Conservation (phyloP, 129 eudicot species). For the Silybum marianum region DNA sequence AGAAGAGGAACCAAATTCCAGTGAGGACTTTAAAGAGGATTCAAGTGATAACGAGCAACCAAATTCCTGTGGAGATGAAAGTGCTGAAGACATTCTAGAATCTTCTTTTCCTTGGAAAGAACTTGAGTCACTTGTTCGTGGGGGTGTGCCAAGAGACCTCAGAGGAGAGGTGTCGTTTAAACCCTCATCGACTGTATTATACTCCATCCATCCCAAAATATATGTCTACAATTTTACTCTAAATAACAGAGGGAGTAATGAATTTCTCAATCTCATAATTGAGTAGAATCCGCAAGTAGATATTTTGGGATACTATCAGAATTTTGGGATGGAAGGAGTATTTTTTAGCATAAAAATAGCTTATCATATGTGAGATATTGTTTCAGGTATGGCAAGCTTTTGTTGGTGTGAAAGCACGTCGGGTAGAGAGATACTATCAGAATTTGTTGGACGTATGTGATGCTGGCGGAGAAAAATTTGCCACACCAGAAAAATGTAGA, state of each 20-base stretch:
- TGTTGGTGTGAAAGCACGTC: constrained; percentile 85
- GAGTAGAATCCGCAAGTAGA: not conserved
- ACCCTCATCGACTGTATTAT: not conserved
- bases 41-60: constrained; percentile 27
- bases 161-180: constrained; percentile 77
- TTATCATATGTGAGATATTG: constrained; percentile 21
- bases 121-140: constrained; percentile 86
- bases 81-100: constrained; percentile 28
- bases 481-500: constrained; percentile 65
- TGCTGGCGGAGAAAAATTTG: constrained; percentile 28
- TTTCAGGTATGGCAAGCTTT: constrained; percentile 96
- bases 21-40: constrained; percentile 43
- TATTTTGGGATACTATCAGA: too few species aligned
- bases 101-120: constrained; percentile 57
- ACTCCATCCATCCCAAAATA: not conserved
- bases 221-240: not conserved
- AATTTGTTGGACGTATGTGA: constrained; percentile 59
- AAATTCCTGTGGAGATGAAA: constrained; percentile 26
- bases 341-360: constrained; percentile 1
- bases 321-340: not conserved
- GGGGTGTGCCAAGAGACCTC: constrained; percentile 90
- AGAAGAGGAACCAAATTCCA: constrained; percentile 30
- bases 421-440: constrained; percentile 86
- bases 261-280: not conserved
- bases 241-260: not conserved